Evolutionary conservation across 2,329 filamentous ascomycete genomes (phyloP), one percentile per base, ranked within the genome.

Genomic region (Diaporthe sp.): DNA sequence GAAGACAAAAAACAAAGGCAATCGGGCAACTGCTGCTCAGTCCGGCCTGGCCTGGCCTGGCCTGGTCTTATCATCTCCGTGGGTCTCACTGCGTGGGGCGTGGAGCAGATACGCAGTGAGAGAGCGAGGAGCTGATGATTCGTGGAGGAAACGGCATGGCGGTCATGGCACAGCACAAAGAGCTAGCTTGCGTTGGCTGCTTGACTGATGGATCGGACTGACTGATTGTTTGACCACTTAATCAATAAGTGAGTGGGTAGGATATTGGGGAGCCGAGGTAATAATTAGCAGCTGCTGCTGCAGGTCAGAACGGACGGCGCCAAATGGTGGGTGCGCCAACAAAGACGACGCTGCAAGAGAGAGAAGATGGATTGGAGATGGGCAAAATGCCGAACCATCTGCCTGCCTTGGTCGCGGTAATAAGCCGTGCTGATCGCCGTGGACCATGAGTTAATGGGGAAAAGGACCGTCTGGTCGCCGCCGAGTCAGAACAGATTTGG

Each of bases 401-500:
- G 46, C 62, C 62, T 53, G 62, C 62, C 42, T 51, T 42, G 44
- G 12, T 31, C 42, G 46, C 31, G 46, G 46, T 34, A 53, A 53
- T 51, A 31, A 68, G 62, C 62, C 46, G 62, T 53, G 62, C 46
- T 68, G 62, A 68, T 53, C 44, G 28, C 22, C 62, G 44, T 51
- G 62, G 65, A 39, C 61, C 61, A 67, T 34, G 61, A 62, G 25
- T 62, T 62, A 34, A 4, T 61, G 39, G 13, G 58, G 49, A 19
- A 17, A 46, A 22, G 25, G 13, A 34, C 28, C 44, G 42, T 68
- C 46, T 68, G 46, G 65, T 53, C 31, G 65, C 31, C 12, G 65
- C 65, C 46, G 65, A 68, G 65, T 68, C 65, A 68, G 46, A 68
- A 46, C 46, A 68, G 62, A 39, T 37, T 51, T 51, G 62, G 31